These are phyloP conservation scores for Syzygium jambos DNA, from an alignment of 345 rosid genomes.

Conservation along the genomic window DNA sequence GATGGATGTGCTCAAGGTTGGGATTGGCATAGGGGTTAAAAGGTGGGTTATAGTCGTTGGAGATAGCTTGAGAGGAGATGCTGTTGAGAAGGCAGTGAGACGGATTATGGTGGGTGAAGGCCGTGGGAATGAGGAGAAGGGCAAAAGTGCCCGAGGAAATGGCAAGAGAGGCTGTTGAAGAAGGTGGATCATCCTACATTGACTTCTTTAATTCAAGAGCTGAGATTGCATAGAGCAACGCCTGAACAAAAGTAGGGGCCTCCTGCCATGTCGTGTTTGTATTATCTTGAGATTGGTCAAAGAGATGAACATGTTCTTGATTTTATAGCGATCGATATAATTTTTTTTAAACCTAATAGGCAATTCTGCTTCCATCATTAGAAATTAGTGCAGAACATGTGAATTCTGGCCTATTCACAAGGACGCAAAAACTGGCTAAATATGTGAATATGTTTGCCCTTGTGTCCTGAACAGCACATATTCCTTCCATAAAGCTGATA, in stretches of 20 bases:
- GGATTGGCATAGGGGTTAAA: not conserved
- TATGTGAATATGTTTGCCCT: not conserved
- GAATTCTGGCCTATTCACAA: not conserved
- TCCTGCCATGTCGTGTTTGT: not conserved
- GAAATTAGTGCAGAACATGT: too few species aligned
- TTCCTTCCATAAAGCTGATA: not conserved
- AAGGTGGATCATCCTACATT: slow-evolving; percentile 18
- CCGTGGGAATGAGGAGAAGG: slow-evolving; percentile 1
- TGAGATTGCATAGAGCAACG: not conserved
- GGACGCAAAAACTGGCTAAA: not conserved
- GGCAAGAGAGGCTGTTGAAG: slow-evolving; percentile 18
- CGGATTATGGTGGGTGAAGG: slow-evolving; percentile 5
- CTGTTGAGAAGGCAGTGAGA: not conserved
- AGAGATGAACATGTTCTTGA: not conserved
- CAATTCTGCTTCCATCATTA: too few species aligned
- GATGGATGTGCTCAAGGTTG: not conserved
- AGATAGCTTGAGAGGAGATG: not conserved
- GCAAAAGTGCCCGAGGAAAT: not conserved
- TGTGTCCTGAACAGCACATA: not conserved
- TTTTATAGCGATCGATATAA: not conserved
- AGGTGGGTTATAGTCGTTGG: not conserved
- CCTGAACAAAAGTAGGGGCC: not conserved
- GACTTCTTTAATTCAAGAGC: slow-evolving; percentile 5
- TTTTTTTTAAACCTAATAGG: too few species aligned
- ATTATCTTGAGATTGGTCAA: not conserved